Base-by-base conservation (phyloP, 2,329 filamentous ascomycete genomes). In the Ciborinia camelliae region DNA sequence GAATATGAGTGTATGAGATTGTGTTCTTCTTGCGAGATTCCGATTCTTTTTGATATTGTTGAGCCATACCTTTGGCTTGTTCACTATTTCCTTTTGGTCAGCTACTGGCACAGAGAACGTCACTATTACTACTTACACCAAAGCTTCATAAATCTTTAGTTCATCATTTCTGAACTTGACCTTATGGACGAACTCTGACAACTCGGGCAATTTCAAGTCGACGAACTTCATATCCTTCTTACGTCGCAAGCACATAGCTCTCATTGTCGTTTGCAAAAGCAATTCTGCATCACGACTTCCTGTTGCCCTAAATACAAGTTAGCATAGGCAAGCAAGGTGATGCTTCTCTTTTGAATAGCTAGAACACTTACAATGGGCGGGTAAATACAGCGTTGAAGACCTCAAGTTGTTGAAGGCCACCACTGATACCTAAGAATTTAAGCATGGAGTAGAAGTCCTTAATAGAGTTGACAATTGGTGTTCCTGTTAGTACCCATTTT, bases 141-240 rank as follows among this genome's bases (percentile, higher is more conserved):
- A 81, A 43, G 86, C 86, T 47, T 91, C 85, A 73, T 96, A 97
- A 77, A 90, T 91, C 71, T 87, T 84, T 69, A 86, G 82, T 75
- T 96, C 92, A 43, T 92, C 86, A 0, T 84, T 77, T 51, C 87
- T 83, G 71, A 96, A 92, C 10, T 86, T 81, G 69, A 96, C 86
- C 10, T 85, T 85, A 71, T 95, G 88, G 7, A 95, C 81, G 69
- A 89, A 92, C 73, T 94, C 91, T 0, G 86, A 88, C 72, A 96
- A 86, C 18, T 86, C 81, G 0, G 92, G 92, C 10, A 96, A 81
- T 67, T 87, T 89, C 26, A 96, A 79, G 69, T 96, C 91, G 61
- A 97, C 84, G 72, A 96, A 96, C 6, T 83, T 83, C 92, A 97
- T 96, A 64, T 94, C 88, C 75, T 97, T 97, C 76, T 87, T 89